These are phyloP conservation scores for Ceratobasidium sp. DNA, from an alignment of 1,284 basidiomycete species.

Conservation along the genomic window DNA sequence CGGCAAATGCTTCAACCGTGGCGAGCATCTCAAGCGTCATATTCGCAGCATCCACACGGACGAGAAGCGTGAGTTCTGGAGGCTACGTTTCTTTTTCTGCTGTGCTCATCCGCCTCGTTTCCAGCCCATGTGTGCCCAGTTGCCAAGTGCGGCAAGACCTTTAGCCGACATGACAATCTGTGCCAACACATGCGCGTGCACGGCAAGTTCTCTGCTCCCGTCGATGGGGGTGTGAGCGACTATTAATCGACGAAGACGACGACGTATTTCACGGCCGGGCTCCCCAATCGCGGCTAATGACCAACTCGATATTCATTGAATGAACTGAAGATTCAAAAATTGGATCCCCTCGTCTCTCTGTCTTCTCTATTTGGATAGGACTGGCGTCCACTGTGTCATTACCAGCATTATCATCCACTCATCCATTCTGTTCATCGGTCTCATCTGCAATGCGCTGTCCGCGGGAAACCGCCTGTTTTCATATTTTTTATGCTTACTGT, in stretches of 20 bases:
- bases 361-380: constrained; percentile 35
- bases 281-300: not conserved
- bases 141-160: constrained; percentile 81
- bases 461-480: constrained; percentile 41
- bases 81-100: constrained; percentile 33
- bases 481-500: constrained; percentile 42
- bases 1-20: constrained; percentile 79
- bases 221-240: constrained; percentile 35
- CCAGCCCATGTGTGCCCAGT: constrained; percentile 79
- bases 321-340: constrained; percentile 29
- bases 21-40: constrained; percentile 83
- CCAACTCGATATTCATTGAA: constrained; percentile 21
- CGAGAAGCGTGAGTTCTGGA: constrained; percentile 72
- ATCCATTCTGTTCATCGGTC: constrained; percentile 31
- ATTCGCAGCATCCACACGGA: constrained; percentile 81
- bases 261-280: not conserved
- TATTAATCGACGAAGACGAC: constrained; percentile 9
- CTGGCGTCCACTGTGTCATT: constrained; percentile 42
- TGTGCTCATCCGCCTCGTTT: constrained; percentile 42
- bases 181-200: constrained; percentile 77
- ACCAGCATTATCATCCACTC: constrained; percentile 39
- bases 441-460: constrained; percentile 37
- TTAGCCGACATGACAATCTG: constrained; percentile 87
- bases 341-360: constrained; percentile 1
- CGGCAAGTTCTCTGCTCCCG: constrained; percentile 44